Base-by-base conservation (phyloP, 257 asterid species). In the Scutellaria baicalensis region DNA sequence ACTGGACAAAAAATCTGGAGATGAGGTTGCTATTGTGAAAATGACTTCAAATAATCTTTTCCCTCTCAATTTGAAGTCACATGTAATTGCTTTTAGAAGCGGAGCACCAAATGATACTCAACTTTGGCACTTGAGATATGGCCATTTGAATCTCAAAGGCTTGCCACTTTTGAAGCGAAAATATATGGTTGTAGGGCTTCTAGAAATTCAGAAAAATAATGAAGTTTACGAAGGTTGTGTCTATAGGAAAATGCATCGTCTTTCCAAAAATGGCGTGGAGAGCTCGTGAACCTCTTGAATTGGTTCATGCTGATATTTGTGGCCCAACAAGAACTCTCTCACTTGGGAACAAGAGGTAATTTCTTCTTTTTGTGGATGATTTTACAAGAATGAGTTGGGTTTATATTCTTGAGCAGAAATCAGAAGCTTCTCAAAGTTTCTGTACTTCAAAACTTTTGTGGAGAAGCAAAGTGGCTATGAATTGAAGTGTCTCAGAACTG, bases 301-400 rank as follows among this genome's bases (percentile, higher is more conserved):
- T 70, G 8, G 67, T 70, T 38, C 75, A 71, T 59, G 40, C 63
- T 2, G 75, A 71, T 35, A 71, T 60, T 11, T 71, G 75, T 48
- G 69, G 75, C 70, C n/a, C 70, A 11, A 47, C 69, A 6, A 49
- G n/a, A 49, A 66, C 60, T 3, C 59, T 60, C 9, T 49, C 59
- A 2, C 7, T 50, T 1, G 48, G 36, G 5, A 48, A 66, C 10
- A 66, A 66, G 1, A 49, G 36, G 20, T 66, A 66, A 0, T 50
- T 66, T 51, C 48, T 40, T 10, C 52, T 42, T 5, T 49, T 66
- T 66, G 50, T 66, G 13, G 44, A 51, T 31, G 57, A 65, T 65
- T 65, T 20, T 48, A 47, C 70, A 1, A 65, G 70, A n/a, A 21
- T n/a, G n/a, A n/a, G n/a, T n/a, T n/a, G n/a, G n/a, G n/a, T n/a